Evolutionary conservation across 768 basidiomycete species (phyloP), one percentile per base, ranked within the genome.

Genomic region (Boletus fagicola): DNA sequence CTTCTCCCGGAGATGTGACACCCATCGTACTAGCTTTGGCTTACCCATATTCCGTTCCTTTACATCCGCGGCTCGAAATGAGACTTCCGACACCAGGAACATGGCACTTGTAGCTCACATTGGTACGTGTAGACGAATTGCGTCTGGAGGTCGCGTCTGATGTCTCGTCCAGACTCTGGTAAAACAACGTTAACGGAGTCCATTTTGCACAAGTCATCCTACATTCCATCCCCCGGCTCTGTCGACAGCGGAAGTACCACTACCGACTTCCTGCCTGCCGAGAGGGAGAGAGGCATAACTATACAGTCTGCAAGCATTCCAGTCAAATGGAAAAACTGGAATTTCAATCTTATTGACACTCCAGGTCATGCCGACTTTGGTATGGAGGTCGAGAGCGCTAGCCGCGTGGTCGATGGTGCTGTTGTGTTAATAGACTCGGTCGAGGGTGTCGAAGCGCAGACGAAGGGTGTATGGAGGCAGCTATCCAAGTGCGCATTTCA

Each of bases 321-420:
- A 3, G 89, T 92, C 39, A 80, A 82, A 67, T 93, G 92, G 92
- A 87, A 86, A 68, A 72, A 86, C 53, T 91, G 89, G 88, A 85
- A 81, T 1, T 88, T 90, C 73, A 95, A 94, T 68, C 81, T 95
- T 45, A 86, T 94, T 46, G 93, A 95, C 65, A 94, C 92, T 4
- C 92, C 92, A 16, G 92, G 92, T 36, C 92, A 95, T 73, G 93
- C 91, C 5, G 92, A 95, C 70, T 95, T 95, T 73, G 92, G 92
- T n/a, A 94, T 94, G 92, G 92, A 95, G 66, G 93, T 95, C 28
- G 93, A 94, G 73, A 90, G 92, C 65, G 93, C 93, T 9, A 94
- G 92, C 66, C 84, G 92, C 30, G 88, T 95, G 16, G 84, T 94
- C 5, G 92, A 95, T 61, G 93, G 92, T 54, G 92, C 92, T 16